Evolutionary conservation across 2,329 filamentous ascomycete genomes (phyloP).

Genomic region (Corniculantispora saksenae): DNA sequence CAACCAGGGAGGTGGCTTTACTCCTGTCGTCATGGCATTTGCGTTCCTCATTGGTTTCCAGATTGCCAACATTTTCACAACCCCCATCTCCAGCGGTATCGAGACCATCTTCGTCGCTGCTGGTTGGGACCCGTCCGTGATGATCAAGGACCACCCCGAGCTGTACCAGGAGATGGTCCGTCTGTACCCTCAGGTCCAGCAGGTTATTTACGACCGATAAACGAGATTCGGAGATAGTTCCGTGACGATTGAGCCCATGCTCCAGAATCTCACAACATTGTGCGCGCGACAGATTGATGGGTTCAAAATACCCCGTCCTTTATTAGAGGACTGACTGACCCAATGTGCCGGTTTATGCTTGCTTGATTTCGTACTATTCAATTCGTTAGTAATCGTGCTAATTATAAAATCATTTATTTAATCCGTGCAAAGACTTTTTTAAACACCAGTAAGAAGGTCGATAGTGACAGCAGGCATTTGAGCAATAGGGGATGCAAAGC

Average conservation of each 20-base stretch:
- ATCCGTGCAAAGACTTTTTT: background rate
- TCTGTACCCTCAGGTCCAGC: conserved; percentile 82
- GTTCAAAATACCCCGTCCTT: background rate
- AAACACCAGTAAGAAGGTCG: background rate
- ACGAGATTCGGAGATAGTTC: background rate
- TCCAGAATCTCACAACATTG: background rate
- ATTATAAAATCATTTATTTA: background rate
- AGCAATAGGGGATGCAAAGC: too few species aligned
- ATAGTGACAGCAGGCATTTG: too few species aligned
- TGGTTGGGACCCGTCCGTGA: conserved; percentile 68
- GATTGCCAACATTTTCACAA: conserved; percentile 86
- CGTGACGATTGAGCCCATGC: background rate
- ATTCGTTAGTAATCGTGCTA: background rate
- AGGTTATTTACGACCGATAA: conserved; percentile 58
- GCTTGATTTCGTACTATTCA: background rate
- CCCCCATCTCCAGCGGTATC: conserved; percentile 82
- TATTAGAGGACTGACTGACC: background rate
- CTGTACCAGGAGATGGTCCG: conserved; percentile 76
- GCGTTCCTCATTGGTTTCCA: conserved; percentile 88
- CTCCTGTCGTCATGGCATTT: conserved; percentile 78
- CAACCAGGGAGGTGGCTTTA: conserved; percentile 68
- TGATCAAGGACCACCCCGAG: conserved; percentile 79
- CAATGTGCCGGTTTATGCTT: background rate
- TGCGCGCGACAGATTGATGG: background rate
- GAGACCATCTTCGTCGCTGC: conserved; percentile 87